Base-by-base conservation (phyloP, 495 filamentous ascomycete genomes). In the Aspergillus saccharolyticus region DNA sequence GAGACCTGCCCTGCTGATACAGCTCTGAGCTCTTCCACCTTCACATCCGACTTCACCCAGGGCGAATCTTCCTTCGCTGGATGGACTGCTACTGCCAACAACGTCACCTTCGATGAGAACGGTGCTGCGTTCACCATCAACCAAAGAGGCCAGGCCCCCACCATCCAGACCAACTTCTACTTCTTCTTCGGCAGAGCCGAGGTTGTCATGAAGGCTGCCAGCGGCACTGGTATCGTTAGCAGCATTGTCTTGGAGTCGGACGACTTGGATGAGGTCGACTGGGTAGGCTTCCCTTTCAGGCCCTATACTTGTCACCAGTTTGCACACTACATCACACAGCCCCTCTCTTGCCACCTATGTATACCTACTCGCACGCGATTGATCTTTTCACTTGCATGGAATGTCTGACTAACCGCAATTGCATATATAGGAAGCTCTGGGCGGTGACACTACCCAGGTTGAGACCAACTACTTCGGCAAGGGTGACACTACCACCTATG, bases 381-480 rank as follows among this genome's bases (percentile, higher is more conserved):
- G 43, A 25, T 22, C 59, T 52, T 44, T 19, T 61, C 30, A n/a
- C 39, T 39, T 46, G 47, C 28, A 42, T n/a, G 46, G 33, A 12
- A 19, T 52, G n/a, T 18, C 6, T 14, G 18, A 22, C 60, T 58
- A 55, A 62, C 56, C 53, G 33, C 19, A 42, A 42, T 49, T 39
- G 43, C 53, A 56, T 54, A 43, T 44, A 69, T 60, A 73, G 74
- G 75, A 78, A 61, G 67, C 68, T 47, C 74, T 87, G 44, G 88
- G 89, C 53, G 80, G 80, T n/a, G 79, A 86, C 63, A 70, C 75
- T 44, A 77, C 65, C 54, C 71, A 86, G 56, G 85, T 95, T 17
- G 87, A 97, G 76, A 90, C 85, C 64, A 97, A 97, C 74, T 98
- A 94, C 75, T 98, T 96, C 66, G 89, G 90, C 68, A 96, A 96